phyloP scores from a whole-genome alignment of 331 rosid genomes.

The Rosa hybrid region DNA sequence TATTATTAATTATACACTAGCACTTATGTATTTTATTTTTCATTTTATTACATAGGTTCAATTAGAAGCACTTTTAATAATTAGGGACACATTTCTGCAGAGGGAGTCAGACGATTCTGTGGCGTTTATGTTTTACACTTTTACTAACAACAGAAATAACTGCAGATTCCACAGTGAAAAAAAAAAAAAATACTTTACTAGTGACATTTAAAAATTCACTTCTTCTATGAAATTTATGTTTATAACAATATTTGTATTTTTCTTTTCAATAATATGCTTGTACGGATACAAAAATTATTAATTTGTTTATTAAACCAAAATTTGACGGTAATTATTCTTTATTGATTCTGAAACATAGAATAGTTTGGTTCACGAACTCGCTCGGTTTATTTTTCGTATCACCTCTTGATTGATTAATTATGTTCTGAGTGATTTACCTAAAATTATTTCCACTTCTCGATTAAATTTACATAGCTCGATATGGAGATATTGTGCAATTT shows the following conservation, averaged over 20 bases:
- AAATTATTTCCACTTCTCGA: too few relatives aligned
- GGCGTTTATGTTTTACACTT: constrained; percentile 14
- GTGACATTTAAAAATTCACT: too few relatives aligned
- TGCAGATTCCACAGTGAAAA: not conserved
- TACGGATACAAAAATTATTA: too few relatives aligned
- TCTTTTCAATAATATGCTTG: not conserved
- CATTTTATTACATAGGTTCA: not conserved
- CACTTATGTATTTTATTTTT: constrained; percentile 4
- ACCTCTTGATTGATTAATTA: not conserved
- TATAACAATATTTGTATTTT: too few relatives aligned
- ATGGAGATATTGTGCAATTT: not conserved
- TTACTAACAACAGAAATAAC: too few relatives aligned
- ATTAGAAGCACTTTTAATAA: not conserved
- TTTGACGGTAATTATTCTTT: not conserved
- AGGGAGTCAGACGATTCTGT: not conserved
- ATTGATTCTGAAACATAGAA: not conserved
- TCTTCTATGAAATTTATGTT: not conserved
- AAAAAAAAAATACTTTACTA: too few relatives aligned
- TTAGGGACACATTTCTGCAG: not conserved
- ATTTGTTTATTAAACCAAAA: not conserved
- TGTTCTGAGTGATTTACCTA: too few relatives aligned
- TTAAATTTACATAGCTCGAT: too few relatives aligned
- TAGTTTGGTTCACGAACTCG: not conserved
- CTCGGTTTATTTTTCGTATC: not conserved
- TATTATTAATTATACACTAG: not conserved